Base-by-base conservation (phyloP, 2,329 filamentous ascomycete species). In the Rutstroemia sydowiana region DNA sequence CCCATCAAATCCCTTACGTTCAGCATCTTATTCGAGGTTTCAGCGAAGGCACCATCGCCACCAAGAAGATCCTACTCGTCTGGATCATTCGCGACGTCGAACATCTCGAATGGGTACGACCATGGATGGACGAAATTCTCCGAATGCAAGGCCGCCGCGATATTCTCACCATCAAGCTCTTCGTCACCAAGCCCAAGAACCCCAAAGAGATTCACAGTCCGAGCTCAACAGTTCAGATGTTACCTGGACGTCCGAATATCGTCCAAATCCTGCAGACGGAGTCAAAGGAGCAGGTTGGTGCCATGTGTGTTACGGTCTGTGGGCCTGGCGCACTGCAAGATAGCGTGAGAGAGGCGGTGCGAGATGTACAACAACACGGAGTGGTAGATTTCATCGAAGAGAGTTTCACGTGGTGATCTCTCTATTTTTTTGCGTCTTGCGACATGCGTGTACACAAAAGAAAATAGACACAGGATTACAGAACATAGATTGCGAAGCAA, bases 51-150 rank as follows among this genome's bases (percentile, higher is more conserved):
- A 90, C 83, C 1, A 82, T 90, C 34, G 90, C 92, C 4, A 89
- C 88, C 3, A 84, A 90, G 47, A 82, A 85, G 37, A 72, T 97
- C 43, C 88, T 85, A 1, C 81, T 97, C 7, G 81, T 96, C 55
- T 97, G 93, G 93, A 85, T 95, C 64, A 87, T 97, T 58, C 88
- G 93, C 56, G 88, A 90, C 51, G 85, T 87, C 34, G 86, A 95
- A 63, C 84, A 92, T 52, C 78, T 97, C 7, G 89, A 95, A 68
- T 97, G 93, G 92, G 87, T 95, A 54, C 82, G 88, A 7, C 88
- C 88, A 5, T 97, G 88, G 85, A 84, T 86, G 78, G 79, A 85
- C 59, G 70, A 74, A 51, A 71, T 97, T 49, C 76, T 97, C 30
- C 78, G 78, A 51, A 85, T 96, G 77, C 86, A 88, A 11, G 79